phyloP scores from a whole-genome alignment of 768 basidiomycete genomes.

The Tulasnella sp. region DNA sequence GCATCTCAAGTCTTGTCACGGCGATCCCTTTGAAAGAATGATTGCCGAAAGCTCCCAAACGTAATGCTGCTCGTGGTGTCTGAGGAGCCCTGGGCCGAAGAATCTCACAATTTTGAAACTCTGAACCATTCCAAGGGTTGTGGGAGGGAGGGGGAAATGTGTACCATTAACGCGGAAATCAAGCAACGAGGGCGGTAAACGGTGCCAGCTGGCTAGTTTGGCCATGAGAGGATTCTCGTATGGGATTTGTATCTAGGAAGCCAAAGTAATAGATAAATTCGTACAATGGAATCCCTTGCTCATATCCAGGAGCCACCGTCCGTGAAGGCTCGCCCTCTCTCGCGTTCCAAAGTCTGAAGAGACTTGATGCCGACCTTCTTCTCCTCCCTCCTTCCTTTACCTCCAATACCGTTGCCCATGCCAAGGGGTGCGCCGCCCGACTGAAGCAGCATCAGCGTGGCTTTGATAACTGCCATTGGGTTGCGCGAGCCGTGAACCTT shows the following conservation, averaged over 20 bases:
- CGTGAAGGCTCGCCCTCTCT: slow-evolving; percentile 70
- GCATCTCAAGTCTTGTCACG: neutral
- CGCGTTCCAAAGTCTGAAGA: slow-evolving; percentile 67
- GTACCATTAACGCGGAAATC: too few relatives aligned
- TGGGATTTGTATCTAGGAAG: neutral
- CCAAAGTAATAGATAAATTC: neutral
- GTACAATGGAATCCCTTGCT: neutral
- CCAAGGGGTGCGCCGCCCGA: slow-evolving; percentile 70
- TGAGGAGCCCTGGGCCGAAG: too few relatives aligned
- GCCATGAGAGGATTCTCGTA: neutral
- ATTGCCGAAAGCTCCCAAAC: neutral
- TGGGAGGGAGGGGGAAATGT: too few relatives aligned
- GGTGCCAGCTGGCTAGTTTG: neutral
- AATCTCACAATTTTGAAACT: too few relatives aligned
- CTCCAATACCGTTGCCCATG: slow-evolving; percentile 79
- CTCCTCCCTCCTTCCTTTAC: slow-evolving; percentile 57
- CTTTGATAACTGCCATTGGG: slow-evolving; percentile 78
- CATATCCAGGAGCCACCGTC: slow-evolving; percentile 46
- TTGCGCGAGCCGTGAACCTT: slow-evolving; percentile 94
- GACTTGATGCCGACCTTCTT: slow-evolving; percentile 67
- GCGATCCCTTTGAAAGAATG: neutral
- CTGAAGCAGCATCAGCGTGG: slow-evolving; percentile 72
- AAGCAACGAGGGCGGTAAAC: too few relatives aligned
- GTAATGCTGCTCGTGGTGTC: neutral
- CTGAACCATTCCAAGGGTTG: too few relatives aligned